A percentile compares a stretch with the other conserved stretches of the same genome.
phyloP scores from a whole-genome alignment of 169 alveolate genomes.

The Eimeria acervulina region DNA sequence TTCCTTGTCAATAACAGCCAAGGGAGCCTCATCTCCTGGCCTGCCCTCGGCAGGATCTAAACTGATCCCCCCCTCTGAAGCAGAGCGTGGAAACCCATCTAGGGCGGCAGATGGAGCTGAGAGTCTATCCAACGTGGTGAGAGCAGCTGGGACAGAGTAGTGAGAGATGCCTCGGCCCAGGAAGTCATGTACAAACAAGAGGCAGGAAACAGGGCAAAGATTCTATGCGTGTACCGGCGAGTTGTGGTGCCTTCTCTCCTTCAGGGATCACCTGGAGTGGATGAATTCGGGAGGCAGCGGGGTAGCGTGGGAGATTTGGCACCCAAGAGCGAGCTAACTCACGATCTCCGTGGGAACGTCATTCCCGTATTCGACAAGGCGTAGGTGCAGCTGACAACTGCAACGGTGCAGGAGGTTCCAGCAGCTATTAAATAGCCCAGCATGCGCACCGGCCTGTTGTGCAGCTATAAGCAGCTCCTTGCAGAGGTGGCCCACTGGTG shows the following conservation, averaged over 20 bases:
- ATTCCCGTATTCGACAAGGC: slow-evolving; percentile 57
- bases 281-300: slow-evolving; percentile 69
- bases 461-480: neutral
- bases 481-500: neutral
- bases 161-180: neutral
- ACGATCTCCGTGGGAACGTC: slow-evolving; percentile 56
- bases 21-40: neutral
- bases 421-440: neutral
- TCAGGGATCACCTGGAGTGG: slow-evolving; percentile 32
- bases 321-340: slow-evolving; percentile 54
- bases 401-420: neutral
- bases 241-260: neutral
- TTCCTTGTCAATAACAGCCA: neutral
- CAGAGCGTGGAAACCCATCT: neutral
- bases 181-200: neutral
- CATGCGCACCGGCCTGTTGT: neutral
- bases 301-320: slow-evolving; percentile 71
- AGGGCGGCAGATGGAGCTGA: neutral
- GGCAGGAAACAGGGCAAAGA: neutral
- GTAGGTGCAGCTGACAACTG: slow-evolving; percentile 13
- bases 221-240: neutral
- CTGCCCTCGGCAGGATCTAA: slow-evolving; percentile 1
- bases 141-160: neutral
- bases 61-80: neutral
- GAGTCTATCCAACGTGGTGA: neutral